Evolutionary conservation across 2,329 filamentous ascomycete genomes (phyloP), one percentile per base, ranked within the genome.

Genomic region (Gnomoniopsis sp.): DNA sequence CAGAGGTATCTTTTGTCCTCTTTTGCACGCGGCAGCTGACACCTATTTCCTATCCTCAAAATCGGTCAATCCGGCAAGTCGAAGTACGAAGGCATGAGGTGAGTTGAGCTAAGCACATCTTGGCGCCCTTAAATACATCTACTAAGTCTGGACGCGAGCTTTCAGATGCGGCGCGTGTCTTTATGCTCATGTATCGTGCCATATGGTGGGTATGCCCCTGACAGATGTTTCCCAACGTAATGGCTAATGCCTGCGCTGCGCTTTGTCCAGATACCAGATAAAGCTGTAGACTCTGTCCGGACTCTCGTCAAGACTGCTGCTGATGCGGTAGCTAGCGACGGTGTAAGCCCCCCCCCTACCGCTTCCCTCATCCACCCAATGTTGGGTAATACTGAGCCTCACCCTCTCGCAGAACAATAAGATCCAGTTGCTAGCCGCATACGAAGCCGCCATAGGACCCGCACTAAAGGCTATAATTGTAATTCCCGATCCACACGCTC

Each of bases 371-470:
- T 47, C n/a, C n/a, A n/a, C 23, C 14, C 26, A 14, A 14, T 36
- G 10, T 17, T 17, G 23, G 21, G 23, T 21, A 26, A 53, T 2
- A 44, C 11, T 10, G 6, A 14, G 7, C 12, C 7, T 19, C 22
- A 11, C 22, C 4, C 34, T 8, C n/a, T n/a, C n/a, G n/a, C 43
- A 60, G 55, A 33, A 19, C 30, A 33, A 58, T 17, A 55, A 51
- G 11, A 36, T 55, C 21, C 33, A 53, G 11, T 17, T 61, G 3
- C 55, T 58, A 3, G 55, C 55, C 38, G 55, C 49, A 6, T 59
- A 55, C 34, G 55, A 61, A 49, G 59, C 56, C 22, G 49, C 59
- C 36, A 55, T 58, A 2, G 56, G 48, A 12, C 59, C 59, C 41
- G 59, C 55, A 23, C 56, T 59, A 19, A 48, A 49, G 17, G 55